phyloP scores from a whole-genome alignment of 306 rosid genomes.

The Quillaja saponaria region DNA sequence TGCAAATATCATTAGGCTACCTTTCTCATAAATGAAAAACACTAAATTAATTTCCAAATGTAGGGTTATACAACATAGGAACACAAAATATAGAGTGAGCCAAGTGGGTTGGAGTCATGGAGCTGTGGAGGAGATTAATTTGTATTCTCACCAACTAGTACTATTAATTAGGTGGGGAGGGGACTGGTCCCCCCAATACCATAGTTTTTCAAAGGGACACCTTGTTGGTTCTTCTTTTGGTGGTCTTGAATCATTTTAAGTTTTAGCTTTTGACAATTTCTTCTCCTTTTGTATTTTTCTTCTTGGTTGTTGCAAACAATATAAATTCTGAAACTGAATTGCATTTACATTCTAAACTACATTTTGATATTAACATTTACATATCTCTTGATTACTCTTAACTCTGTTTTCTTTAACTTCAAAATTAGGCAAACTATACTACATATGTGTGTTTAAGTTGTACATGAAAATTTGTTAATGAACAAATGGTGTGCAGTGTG shows the following conservation, averaged over 20 bases:
- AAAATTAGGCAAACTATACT: no score
- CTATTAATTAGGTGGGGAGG: slow-evolving; percentile 36
- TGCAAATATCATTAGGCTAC: no score
- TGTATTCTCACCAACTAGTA: slow-evolving; percentile 36
- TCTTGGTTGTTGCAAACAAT: background rate
- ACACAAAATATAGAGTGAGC: slow-evolving; percentile 29
- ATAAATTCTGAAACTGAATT: background rate
- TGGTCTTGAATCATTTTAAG: slow-evolving; percentile 32
- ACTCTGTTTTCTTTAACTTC: no score
- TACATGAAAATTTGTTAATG: no score
- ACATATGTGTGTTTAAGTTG: no score
- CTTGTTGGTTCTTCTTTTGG: slow-evolving; percentile 27
- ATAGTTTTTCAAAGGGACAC: slow-evolving; percentile 35
- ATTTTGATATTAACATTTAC: no score
- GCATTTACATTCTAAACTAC: background rate
- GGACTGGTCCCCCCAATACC: slow-evolving; percentile 45
- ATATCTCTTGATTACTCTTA: no score
- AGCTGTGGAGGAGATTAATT: slow-evolving; percentile 21
- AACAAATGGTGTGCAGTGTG: no score
- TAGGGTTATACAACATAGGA: background rate
- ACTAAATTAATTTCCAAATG: no score
- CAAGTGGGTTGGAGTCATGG: no score
- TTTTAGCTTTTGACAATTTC: background rate
- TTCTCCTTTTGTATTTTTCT: background rate
- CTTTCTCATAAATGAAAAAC: no score